Evolutionary conservation across 306 rosid species (phyloP).

Genomic region (Dryas drummondii): DNA sequence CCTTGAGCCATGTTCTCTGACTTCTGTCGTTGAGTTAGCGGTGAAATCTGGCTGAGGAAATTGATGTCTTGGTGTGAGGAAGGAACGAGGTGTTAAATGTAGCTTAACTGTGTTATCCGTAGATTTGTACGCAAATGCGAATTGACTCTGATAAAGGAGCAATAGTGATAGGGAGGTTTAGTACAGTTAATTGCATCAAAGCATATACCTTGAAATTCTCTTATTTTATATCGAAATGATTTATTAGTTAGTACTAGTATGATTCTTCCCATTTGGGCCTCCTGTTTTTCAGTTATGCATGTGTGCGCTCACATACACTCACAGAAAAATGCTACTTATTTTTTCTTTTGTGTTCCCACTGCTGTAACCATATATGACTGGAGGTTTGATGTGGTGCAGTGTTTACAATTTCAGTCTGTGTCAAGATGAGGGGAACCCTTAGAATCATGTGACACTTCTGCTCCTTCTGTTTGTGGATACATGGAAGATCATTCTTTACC

Average conservation of each 20-base stretch:
- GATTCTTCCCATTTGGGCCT: conserved; percentile 7
- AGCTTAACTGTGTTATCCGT: background rate
- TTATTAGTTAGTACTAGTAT: conserved; percentile 14
- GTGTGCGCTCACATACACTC: background rate
- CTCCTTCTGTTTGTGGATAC: conserved; percentile 3
- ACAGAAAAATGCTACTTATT: background rate
- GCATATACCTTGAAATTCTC: conserved; percentile 10
- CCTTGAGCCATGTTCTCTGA: background rate
- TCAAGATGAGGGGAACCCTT: conserved; percentile 39
- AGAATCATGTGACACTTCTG: conserved; percentile 43
- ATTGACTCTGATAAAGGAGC: background rate
- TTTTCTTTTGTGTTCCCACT: conserved; percentile 17
- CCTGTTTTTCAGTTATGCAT: background rate
- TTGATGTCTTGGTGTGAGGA: background rate
- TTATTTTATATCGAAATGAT: background rate
- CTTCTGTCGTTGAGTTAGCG: background rate
- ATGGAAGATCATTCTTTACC: conserved; percentile 46
- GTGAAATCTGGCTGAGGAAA: background rate
- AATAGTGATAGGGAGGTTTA: background rate
- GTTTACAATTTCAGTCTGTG: conserved; percentile 32
- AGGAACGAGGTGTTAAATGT: background rate
- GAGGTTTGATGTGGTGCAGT: conserved; percentile 43
- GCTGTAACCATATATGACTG: conserved; percentile 35
- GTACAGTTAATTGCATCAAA: background rate
- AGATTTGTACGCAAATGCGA: background rate